Base-by-base conservation (phyloP, 1,284 basidiomycete species). In the Dichomitus squalens region DNA sequence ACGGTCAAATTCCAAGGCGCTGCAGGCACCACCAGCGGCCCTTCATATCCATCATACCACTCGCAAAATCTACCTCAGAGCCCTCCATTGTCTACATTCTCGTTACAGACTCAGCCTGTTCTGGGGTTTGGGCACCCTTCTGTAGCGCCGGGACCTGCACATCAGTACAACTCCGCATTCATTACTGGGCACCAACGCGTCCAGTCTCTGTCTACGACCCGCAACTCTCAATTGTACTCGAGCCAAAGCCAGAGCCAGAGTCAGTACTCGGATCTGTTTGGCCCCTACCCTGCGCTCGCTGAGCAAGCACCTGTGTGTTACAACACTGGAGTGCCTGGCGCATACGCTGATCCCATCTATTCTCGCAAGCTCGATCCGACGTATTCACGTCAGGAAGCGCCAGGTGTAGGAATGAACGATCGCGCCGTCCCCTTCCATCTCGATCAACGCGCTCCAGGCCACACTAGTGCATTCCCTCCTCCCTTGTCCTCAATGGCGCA, bases 291-390 rank as follows among this genome's bases (percentile, higher is more conserved):
- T n/a, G 59, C 56, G 20, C 49, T 58, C 34, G 49, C 53, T 7
- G 60, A 66, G 25, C 54, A 61, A 14, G 35, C 52, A 8, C 44
- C 52, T n/a, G 23, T 64, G 1, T 23, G 57, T 5, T 66, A 60
- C 55, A 61, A 55, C 49, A 61, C 57, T 3, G 62, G 63, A 14
- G 58, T 64, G 16, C 64, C 66, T n/a, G 53, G 57, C 7, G 58
- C 65, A 3, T 68, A 57, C 47, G 58, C 59, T 12, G 64, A 68
- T 39, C 66, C 63, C 2, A 53, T 64, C 5, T 63, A 63, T 27
- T 53, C 58, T 9, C 59, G 52, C n/a, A 63, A 54, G n/a, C 38
- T 57, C 16, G 53, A 57, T 23, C 50, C 52, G 1, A 49, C 36
- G 12, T 63, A 47, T 44, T 46, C 54, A 4, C 63, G 52, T 12